phyloP scores from a whole-genome alignment of 2,329 filamentous ascomycete genomes.

The Arthrobotrys entomopaga region DNA sequence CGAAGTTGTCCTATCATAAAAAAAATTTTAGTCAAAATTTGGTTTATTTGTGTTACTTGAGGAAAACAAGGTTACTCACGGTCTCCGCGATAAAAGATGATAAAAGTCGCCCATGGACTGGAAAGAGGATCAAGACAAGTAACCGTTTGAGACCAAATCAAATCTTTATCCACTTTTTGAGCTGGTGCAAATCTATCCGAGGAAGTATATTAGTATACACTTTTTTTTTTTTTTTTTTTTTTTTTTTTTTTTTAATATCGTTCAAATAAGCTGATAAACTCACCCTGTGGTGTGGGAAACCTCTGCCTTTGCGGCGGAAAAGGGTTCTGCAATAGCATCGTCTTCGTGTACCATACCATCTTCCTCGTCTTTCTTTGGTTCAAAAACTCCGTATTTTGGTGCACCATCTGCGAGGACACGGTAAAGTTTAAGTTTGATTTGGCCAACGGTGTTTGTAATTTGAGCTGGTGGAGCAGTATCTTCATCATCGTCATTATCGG shows the following conservation, averaged over 20 bases:
- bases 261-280: neutral
- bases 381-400: conserved; percentile 54
- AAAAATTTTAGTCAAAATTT: neutral
- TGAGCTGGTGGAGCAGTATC: conserved; percentile 50
- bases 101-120: conserved; percentile 95
- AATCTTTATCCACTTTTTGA: conserved; percentile 83
- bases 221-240: neutral
- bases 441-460: conserved; percentile 52
- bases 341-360: conserved; percentile 54
- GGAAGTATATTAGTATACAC: neutral
- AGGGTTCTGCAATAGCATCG: conserved; percentile 48
- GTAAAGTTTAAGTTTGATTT: conserved; percentile 54
- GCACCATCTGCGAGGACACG: conserved; percentile 52
- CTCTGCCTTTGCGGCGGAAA: conserved; percentile 50
- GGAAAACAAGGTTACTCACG: conserved; percentile 70
- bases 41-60: neutral
- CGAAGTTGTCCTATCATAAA: conserved; percentile 83
- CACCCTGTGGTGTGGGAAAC: conserved; percentile 54
- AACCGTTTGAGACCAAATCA: conserved; percentile 98
- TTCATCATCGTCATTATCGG: conserved; percentile 53
- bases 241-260: neutral
- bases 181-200: conserved; percentile 65
- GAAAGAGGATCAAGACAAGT: conserved; percentile 96
- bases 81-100: conserved; percentile 96
- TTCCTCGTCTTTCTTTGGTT: conserved; percentile 53